Evolutionary conservation across 331 rosid genomes (phyloP), one percentile per base, ranked within the genome.

Genomic region (Spiraea crenata): DNA sequence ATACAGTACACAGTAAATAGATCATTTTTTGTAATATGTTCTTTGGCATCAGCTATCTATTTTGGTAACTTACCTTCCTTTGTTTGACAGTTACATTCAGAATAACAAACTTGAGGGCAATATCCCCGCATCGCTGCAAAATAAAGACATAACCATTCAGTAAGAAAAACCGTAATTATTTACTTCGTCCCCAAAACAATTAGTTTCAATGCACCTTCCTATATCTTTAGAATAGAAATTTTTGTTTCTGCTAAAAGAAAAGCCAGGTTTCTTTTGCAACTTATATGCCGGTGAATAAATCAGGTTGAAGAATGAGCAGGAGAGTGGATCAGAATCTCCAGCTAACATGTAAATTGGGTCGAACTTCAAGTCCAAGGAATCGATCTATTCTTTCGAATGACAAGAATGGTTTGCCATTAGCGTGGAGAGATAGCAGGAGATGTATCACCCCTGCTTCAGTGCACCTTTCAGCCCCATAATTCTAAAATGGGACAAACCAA

Each of bases 1-100:
- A 13, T 42, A 5, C 52, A 13, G 5, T 10, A 9, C 31, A 25
- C 31, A 25, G 31, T 25, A 25, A 54, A 0, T 9, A 31, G 9
- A 35, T 25, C n/a, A 14, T 7, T 37, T 45, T 34, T 5, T 17
- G 51, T 17, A 41, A 15, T 10, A 20, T 52, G 31, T 69, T 71
- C n/a, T 41, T 4, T 7, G 55, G 20, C 50, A 20, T 52, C 35
- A 63, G 31, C 20, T 52, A 39, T 20, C 82, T 42, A 37, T 52
- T 34, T 81, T 44, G 51, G 44, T 62, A 16, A 5, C 45, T 25
- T 45, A 41, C 13, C 71, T 39, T 73, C 13, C 71, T 39, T 73
- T 42, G 67, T 17, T 61, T 62, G 52, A 52, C 81, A 87, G 87
- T 79, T 62, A 19, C 70, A 79, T 92, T 46, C 77, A 67, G 67